phyloP scores from a whole-genome alignment of 345 rosid genomes.

The Gossypium ekmanianum region DNA sequence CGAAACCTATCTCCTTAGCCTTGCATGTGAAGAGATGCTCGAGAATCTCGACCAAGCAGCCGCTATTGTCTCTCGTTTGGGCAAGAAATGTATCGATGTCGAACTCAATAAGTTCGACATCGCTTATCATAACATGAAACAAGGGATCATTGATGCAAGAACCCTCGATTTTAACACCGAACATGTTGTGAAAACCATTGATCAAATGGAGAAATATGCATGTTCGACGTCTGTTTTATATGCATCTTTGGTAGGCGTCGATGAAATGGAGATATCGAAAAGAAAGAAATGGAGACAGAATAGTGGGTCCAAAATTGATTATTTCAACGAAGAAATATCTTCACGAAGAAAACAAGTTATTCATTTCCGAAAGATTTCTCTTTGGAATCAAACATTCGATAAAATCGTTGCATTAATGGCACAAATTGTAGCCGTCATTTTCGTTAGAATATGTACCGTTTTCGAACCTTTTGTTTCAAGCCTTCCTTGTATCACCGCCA shows the following conservation, averaged over 20 bases:
- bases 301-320: neutral
- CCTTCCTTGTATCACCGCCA: conserved; percentile 19
- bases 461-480: conserved; percentile 28
- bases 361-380: conserved; percentile 33
- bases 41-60: conserved; percentile 38
- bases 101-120: conserved; percentile 25
- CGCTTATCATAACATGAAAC: conserved; percentile 25
- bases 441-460: conserved; percentile 32
- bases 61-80: conserved; percentile 28
- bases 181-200: conserved; percentile 22
- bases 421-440: conserved; percentile 23
- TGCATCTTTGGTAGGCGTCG: conserved; percentile 20
- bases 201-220: conserved; percentile 40
- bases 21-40: conserved; percentile 42
- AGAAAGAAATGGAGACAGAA: conserved; percentile 26
- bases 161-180: conserved; percentile 23
- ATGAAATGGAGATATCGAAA: conserved; percentile 37
- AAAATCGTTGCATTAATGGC: conserved; percentile 33
- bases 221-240: conserved; percentile 29
- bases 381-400: conserved; percentile 44
- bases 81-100: conserved; percentile 28
- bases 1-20: conserved; percentile 32
- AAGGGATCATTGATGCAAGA: conserved; percentile 21
- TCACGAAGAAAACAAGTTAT: conserved; percentile 30
- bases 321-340: conserved; percentile 32